phyloP scores from a whole-genome alignment of 352 stramenopile genomes.

The Globisporangium middletonii region DNA sequence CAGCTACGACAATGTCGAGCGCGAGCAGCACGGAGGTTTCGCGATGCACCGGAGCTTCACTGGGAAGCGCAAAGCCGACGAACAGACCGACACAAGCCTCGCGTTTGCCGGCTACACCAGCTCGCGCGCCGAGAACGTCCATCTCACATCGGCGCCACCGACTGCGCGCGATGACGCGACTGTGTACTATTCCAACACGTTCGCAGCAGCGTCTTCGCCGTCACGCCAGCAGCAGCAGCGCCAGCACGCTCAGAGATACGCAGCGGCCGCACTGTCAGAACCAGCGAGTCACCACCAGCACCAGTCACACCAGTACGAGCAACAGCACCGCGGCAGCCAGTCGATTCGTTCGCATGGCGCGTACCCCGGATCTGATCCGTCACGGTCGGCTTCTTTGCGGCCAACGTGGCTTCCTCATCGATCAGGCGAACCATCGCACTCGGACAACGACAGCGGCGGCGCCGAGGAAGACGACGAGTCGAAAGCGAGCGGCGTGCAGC shows the following conservation, averaged over 20 bases:
- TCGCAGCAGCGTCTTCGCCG: background rate
- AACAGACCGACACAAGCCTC: background rate
- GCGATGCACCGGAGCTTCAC: background rate
- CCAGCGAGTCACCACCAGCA: background rate
- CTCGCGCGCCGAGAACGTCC: background rate
- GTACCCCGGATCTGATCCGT: background rate
- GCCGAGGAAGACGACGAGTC: slow-evolving; percentile 4
- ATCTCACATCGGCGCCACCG: background rate
- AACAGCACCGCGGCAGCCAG: background rate
- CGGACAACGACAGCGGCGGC: background rate
- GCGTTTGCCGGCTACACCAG: background rate
- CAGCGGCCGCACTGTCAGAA: too few species aligned
- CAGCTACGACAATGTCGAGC: background rate
- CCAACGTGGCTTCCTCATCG: background rate
- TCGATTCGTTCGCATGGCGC: background rate
- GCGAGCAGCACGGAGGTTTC: background rate
- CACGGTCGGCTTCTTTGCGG: background rate
- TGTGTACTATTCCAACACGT: background rate
- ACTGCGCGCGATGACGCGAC: background rate
- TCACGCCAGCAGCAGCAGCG: background rate
- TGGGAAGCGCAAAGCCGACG: slow-evolving; percentile 11
- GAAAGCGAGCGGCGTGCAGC: slow-evolving; percentile 1
- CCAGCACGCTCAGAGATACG: background rate
- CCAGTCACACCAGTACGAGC: background rate
- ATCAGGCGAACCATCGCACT: background rate